Base-by-base conservation (phyloP, 2,329 filamentous ascomycete species). In the Penicillium janthinellum region DNA sequence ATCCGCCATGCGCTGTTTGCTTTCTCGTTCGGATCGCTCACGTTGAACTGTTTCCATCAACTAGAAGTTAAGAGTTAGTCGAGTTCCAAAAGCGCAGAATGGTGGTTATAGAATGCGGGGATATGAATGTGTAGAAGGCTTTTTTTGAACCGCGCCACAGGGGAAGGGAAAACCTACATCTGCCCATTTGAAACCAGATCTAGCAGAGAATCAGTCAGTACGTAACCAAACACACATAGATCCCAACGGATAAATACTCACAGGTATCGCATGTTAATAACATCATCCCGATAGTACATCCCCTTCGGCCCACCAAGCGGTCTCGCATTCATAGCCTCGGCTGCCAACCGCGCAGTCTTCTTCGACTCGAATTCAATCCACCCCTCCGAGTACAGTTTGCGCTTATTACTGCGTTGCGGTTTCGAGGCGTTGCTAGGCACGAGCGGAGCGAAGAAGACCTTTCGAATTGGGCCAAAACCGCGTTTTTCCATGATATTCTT, bases 331-430 rank as follows among this genome's bases (percentile, higher is more conserved):
- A 81, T 67, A 2, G 78, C 76, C 66, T 80, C 77, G 3, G 78
- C 78, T 57, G 77, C 79, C 22, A 78, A 70, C 66, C 79, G 79
- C 0, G 79, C 79, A 7, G 54, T 75, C 60, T 75, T 77, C 60
- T 80, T 80, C 31, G 76, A 78, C n/a, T 68, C 73, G 57, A 81
- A 80, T 54, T 81, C 78, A 12, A 81, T 73, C 79, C 79, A 81
- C 5, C 79, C 79, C 62, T 81, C 79, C 3, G 75, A 70, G 63
- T 79, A 81, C 4, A 72, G 74, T 56, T 79, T 76, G 22, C 78
- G 72, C 62, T 77, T 78, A 59, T 78, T 79, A 45, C 71, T 74
- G n/a, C 69, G 66, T 38, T 64, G 66, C 38, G 58, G 57, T 14
- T 65, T 59, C 11, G 62, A 56, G 50, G 64, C 22, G 67, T 67